Percentiles rank a stretch among this genome's conserved stretches.
Conservation (phyloP, 2,329 filamentous ascomycete species). For the Paraconiothyrium brasiliense region DNA sequence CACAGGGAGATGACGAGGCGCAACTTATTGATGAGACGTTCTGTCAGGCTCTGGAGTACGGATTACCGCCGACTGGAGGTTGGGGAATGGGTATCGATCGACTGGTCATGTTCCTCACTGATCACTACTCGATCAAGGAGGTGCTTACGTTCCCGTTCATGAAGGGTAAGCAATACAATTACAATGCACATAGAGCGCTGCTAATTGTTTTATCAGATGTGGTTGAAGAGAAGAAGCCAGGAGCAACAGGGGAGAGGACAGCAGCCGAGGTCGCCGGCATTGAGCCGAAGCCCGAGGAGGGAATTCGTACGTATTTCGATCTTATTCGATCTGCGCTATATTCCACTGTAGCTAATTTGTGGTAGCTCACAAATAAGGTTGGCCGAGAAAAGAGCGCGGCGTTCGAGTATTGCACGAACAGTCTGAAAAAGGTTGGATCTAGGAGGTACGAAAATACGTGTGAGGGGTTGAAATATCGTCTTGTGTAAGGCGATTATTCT, state of each 20-base stretch:
- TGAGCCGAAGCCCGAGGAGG: constrained; percentile 68
- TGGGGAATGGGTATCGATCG: constrained; percentile 91
- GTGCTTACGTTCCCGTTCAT: constrained; percentile 97
- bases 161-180: constrained; percentile 63
- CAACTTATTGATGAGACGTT: constrained; percentile 90
- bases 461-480: not conserved
- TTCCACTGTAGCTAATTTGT: constrained; percentile 1
- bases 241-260: constrained; percentile 54
- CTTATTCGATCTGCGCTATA: not conserved
- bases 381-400: not conserved
- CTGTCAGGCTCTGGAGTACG: constrained; percentile 87
- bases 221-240: constrained; percentile 50
- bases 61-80: constrained; percentile 87
- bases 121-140: constrained; percentile 96
- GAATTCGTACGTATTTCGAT: constrained; percentile 54
- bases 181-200: not conserved
- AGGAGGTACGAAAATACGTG: not conserved
- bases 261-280: constrained; percentile 72
- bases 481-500: not conserved
- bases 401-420: not conserved
- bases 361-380: constrained; percentile 10
- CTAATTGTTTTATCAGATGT: constrained; percentile 55
- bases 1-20: constrained; percentile 95
- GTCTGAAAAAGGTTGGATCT: not conserved
- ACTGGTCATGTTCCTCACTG: constrained; percentile 87